Percentiles rank a stretch among this genome's conserved stretches.
phyloP scores from a whole-genome alignment of 495 filamentous ascomycete species.

The Annulohypoxylon moriforme region DNA sequence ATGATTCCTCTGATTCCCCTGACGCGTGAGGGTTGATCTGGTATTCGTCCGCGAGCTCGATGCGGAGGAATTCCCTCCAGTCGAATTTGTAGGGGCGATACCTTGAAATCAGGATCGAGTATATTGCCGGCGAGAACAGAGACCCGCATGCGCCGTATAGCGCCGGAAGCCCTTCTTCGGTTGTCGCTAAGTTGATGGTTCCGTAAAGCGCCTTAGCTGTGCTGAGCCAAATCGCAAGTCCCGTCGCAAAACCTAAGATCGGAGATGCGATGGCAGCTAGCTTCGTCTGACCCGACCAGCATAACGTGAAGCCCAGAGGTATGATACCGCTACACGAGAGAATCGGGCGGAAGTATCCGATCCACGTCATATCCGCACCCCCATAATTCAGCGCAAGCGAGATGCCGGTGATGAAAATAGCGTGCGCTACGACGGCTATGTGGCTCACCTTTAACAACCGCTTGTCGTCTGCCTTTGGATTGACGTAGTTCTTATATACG shows the following conservation, averaged over 20 bases:
- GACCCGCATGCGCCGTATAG: slow-evolving; percentile 71
- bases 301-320: slow-evolving; percentile 75
- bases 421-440: slow-evolving; percentile 72
- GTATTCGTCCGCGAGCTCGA: slow-evolving; percentile 58
- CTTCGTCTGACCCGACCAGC: slow-evolving; percentile 80
- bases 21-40: slow-evolving; percentile 68
- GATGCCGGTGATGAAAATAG: slow-evolving; percentile 79
- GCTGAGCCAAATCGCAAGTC: slow-evolving; percentile 81
- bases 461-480: slow-evolving; percentile 68
- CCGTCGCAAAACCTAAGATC: slow-evolving; percentile 73
- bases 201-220: slow-evolving; percentile 78
- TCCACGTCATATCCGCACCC: slow-evolving; percentile 58
- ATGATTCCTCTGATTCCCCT: slow-evolving; percentile 39
- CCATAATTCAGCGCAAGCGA: slow-evolving; percentile 74
- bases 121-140: slow-evolving; percentile 74
- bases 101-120: slow-evolving; percentile 58
- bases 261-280: slow-evolving; percentile 74
- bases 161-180: slow-evolving; percentile 79
- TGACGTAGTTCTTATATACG: slow-evolving; percentile 72
- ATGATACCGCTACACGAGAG: slow-evolving; percentile 81
- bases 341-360: slow-evolving; percentile 84
- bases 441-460: slow-evolving; percentile 81
- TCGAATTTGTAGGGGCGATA: slow-evolving; percentile 61
- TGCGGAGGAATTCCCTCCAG: slow-evolving; percentile 61
- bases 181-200: slow-evolving; percentile 72